Base-by-base conservation (phyloP, 495 filamentous ascomycete species). In the Podospora comata region DNA sequence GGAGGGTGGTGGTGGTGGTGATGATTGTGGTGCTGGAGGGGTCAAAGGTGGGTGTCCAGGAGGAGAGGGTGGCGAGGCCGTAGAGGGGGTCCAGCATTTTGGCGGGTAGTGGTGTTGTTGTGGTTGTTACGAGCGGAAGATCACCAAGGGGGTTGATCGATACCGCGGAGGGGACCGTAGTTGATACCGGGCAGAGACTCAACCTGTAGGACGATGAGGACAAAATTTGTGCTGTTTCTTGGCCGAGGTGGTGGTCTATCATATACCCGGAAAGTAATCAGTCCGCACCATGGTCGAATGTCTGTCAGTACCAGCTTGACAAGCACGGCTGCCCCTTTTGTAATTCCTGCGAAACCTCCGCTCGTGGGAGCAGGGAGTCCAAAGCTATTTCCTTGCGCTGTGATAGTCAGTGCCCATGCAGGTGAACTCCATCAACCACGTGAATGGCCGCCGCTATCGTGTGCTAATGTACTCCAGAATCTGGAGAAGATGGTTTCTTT, bases 21-120 rank as follows among this genome's bases (percentile, higher is more conserved):
- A 48, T 32, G 16, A 61, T 32, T 19, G 34, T 32, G 11, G 61
- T 63, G 28, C 11, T 63, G 27, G 30, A 44, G 30, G 61, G 61
- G 32, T 63, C 61, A 3, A 63, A 32, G n/a, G 61, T 63, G 15
- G 61, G 61, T 20, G 61, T 63, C 61, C 61, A 63, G 13, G 61
- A 63, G 27, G 61, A 63, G 61, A 63, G 32, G 32, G 61, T 63
- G 13, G 61, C 27, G 18, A 63, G 61, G 30, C 61, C 61, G 18
- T 34, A 63, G 18, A 28, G 61, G 30, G 61, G 61, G 34, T 63
- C 61, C 4, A 63, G 18, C 61, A 63, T 63, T 63, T 27, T 27
- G 4, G 20, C 11, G 2, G 23, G 59, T 27, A 26, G 6, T 20
- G 18, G n/a, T 58, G 19, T 20, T 16, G 15, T 4, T 18, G 19